Percentiles rank a stretch among this genome's conserved stretches.
Evolutionary conservation across 768 basidiomycete genomes (phyloP).

Genomic region (Mycena filopes): DNA sequence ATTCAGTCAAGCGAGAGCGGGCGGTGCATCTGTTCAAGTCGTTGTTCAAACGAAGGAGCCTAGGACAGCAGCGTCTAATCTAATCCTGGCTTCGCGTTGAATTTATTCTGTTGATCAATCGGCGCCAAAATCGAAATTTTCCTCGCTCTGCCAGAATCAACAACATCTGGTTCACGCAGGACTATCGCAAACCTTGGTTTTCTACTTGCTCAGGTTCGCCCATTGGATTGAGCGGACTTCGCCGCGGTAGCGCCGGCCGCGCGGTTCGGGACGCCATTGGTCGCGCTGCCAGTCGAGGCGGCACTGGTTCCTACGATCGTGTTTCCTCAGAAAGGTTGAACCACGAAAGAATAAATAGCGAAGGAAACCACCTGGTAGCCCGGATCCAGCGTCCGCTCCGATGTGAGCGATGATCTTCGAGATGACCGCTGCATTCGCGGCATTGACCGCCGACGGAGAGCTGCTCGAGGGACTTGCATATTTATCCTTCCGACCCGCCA

Average conservation of each 20-base stretch:
- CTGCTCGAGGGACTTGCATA: neutral
- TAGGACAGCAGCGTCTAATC: neutral
- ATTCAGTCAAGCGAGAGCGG: no score
- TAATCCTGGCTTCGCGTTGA: neutral
- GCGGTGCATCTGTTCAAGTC: no score
- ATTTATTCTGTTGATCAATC: neutral
- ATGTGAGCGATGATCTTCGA: conserved; percentile 26
- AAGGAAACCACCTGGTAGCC: conserved; percentile 10
- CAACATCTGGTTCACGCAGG: neutral
- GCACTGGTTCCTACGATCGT: neutral
- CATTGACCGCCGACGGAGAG: conserved; percentile 8
- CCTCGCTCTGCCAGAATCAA: neutral
- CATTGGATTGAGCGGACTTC: conserved; percentile 1
- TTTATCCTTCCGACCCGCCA: neutral
- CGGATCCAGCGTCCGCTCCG: neutral
- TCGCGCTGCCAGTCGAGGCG: neutral
- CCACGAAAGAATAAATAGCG: neutral
- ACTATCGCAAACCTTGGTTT: neutral
- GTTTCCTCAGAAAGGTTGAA: neutral
- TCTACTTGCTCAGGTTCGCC: conserved; percentile 1
- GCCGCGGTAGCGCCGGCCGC: neutral
- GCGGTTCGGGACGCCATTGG: neutral
- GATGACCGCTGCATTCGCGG: conserved; percentile 4
- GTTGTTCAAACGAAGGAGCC: no score
- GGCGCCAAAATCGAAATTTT: conserved; percentile 4